Evolutionary conservation across 1,284 basidiomycete genomes (phyloP), one percentile per base, ranked within the genome.

Genomic region (Leccinum subspadiceum): DNA sequence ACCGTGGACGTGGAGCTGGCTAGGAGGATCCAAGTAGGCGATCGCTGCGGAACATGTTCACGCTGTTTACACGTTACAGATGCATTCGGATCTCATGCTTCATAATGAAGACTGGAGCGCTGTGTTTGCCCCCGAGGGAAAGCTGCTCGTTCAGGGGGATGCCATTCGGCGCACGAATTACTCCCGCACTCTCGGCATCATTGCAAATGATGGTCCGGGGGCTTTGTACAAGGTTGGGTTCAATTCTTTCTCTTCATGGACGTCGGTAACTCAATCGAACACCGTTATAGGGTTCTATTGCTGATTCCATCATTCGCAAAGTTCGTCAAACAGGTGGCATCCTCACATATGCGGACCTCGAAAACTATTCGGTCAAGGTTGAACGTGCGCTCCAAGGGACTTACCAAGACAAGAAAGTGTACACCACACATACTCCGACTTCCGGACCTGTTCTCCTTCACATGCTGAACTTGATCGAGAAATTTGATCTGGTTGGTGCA

Each of bases 401-500:
- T 0, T 98, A 93, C 75, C 80, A 81, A 26, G 87, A 86, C 49
- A 84, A 86, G 66, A 92, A 84, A 60, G 81, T 98, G 24, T 97
- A 93, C 75, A 94, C 93, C 0, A 85, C 90, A 0, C 84, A 85
- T 68, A 87, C 92, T 9, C 96, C 95, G 5, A 89, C 90, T 4
- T 92, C 87, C 29, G 94, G 93, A 17, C 85, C 89, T 67, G 90
- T 89, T 6, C 75, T 95, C 31, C 73, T 93, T 49, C 86, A 92
- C 69, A 89, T 94, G 81, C 76, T 95, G 24, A 94, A 95, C 67
- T 70, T 93, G 22, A 75, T 92, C 52, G 92, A 93, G 67, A 77
- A 80, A 33, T 93, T 83, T 68, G 79, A 87, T 59, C 74, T 88
- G 49, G 67, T 73, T 8, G 74, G 79, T 4, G 78, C 78, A 54